Percentiles rank a stretch among this genome's conserved stretches.
Evolutionary conservation across 345 rosid genomes (phyloP).

Genomic region (Rhizophora mangle): DNA sequence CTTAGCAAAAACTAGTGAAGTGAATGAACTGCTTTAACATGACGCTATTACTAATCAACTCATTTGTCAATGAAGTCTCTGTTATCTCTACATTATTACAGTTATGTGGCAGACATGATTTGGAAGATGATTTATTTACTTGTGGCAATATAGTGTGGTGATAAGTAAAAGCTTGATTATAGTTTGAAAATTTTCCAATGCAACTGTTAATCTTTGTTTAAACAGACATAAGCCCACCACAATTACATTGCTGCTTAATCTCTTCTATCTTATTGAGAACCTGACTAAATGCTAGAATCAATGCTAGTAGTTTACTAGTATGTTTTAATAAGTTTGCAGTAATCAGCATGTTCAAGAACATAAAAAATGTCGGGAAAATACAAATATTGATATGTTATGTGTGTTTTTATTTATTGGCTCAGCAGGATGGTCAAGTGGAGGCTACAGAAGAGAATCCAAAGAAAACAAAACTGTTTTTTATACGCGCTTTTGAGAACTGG

Average conservation of each 20-base stretch:
- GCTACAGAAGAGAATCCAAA: slow-evolving; percentile 46
- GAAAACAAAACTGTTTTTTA: slow-evolving; percentile 50
- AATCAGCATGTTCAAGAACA: slow-evolving; percentile 4
- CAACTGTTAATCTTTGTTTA: background rate
- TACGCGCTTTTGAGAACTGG: slow-evolving; percentile 53
- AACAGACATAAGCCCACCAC: background rate
- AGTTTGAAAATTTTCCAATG: background rate
- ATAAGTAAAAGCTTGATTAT: background rate
- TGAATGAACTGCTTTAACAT: too few species aligned
- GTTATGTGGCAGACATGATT: too few species aligned
- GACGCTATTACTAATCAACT: too few species aligned
- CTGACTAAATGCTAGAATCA: background rate
- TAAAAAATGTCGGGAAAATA: background rate
- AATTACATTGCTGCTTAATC: background rate
- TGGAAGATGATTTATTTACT: too few species aligned
- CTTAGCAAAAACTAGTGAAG: background rate
- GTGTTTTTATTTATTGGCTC: slow-evolving; percentile 16
- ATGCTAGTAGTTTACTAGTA: background rate
- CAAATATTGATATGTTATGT: background rate
- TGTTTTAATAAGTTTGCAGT: background rate
- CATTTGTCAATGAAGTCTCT: too few species aligned
- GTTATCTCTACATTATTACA: too few species aligned
- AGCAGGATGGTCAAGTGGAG: slow-evolving; percentile 62
- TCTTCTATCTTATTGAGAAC: slow-evolving; percentile 2
- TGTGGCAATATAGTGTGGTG: too few species aligned